Evolutionary conservation across 2,329 filamentous ascomycete species (phyloP).

Genomic region (Fusarium austroafricanum): DNA sequence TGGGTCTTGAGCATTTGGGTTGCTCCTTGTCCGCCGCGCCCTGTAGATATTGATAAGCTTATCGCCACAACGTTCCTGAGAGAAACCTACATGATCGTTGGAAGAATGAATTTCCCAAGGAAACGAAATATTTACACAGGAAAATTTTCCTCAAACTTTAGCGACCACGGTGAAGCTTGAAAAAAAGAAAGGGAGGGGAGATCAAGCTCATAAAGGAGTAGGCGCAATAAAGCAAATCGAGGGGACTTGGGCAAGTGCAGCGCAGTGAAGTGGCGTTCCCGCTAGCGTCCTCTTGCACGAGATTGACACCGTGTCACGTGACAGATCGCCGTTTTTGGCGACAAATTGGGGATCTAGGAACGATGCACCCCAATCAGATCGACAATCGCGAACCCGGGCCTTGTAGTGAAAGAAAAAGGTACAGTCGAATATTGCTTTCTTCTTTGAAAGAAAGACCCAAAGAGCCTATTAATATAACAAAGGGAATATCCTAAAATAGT

Average conservation of each 20-base stretch:
- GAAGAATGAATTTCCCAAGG: background rate
- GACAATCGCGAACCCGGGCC: conserved; percentile 16
- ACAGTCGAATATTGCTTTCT: background rate
- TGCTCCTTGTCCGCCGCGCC: conserved; percentile 38
- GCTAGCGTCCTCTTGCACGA: conserved; percentile 19
- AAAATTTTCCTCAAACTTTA: conserved; percentile 1
- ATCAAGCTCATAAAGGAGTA: conserved; percentile 19
- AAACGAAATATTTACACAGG: background rate
- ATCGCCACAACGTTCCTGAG: background rate
- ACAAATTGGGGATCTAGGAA: conserved; percentile 23
- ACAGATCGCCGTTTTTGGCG: conserved; percentile 4
- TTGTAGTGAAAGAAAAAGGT: background rate
- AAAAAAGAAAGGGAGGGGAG: conserved; percentile 11
- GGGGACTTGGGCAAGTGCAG: conserved; percentile 26
- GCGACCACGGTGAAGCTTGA: conserved; percentile 11
- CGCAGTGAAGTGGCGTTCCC: conserved; percentile 41
- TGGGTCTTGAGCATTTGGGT: conserved; percentile 25
- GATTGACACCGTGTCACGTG: conserved; percentile 53
- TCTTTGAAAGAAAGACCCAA: background rate
- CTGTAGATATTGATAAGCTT: conserved; percentile 35
- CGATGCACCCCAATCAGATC: conserved; percentile 35
- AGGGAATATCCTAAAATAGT: background rate
- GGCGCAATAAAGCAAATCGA: conserved; percentile 34
- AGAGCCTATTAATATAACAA: background rate
- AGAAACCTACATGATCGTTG: conserved; percentile 28